Percentiles rank a stretch among this genome's conserved stretches.
phyloP scores from a whole-genome alignment of 164 flowering plant genomes.

The Stephania japonica region DNA sequence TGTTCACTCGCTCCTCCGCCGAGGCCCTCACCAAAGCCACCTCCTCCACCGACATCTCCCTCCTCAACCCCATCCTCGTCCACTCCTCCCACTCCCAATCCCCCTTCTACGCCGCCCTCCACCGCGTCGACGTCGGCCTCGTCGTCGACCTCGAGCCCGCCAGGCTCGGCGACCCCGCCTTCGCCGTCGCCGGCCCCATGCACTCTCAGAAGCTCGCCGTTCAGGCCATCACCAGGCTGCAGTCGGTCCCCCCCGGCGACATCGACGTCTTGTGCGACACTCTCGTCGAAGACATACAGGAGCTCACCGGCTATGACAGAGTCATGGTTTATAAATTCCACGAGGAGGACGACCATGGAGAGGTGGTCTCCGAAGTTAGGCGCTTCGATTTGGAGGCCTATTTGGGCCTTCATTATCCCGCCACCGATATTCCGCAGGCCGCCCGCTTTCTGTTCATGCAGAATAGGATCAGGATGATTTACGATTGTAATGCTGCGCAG shows the following conservation, averaged over 20 bases:
- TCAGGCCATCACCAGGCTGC: conserved; percentile 61
- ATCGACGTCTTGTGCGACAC: conserved; percentile 51
- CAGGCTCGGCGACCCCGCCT: conserved; percentile 35
- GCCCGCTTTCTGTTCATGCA: conserved; percentile 67
- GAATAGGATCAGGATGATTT: conserved; percentile 63
- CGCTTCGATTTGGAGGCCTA: conserved; percentile 67
- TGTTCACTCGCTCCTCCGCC: conserved; percentile 52
- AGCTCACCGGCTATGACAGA: conserved; percentile 71
- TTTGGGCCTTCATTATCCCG: conserved; percentile 68
- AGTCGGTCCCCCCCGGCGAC: conserved; percentile 66
- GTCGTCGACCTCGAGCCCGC: conserved; percentile 77
- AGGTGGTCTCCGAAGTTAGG: conserved; percentile 61
- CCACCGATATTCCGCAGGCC: conserved; percentile 76
- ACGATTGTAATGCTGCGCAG: conserved; percentile 49
- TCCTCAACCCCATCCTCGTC: conserved; percentile 65
- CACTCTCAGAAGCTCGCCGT: conserved; percentile 73
- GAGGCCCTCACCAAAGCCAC: conserved; percentile 50
- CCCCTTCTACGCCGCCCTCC: conserved; percentile 68
- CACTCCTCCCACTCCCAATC: conserved; percentile 39
- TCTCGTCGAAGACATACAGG: conserved; percentile 52
- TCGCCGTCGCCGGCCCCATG: conserved; percentile 54
- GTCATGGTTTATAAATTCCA: conserved; percentile 82
- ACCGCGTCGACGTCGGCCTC: conserved; percentile 59
- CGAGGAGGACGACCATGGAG: conserved; percentile 85
- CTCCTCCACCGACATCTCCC: conserved; percentile 44